A percentile compares a stretch with the other conserved stretches of the same genome.
phyloP scores from a whole-genome alignment of 1,284 basidiomycete genomes.

The Vanrija sp. region DNA sequence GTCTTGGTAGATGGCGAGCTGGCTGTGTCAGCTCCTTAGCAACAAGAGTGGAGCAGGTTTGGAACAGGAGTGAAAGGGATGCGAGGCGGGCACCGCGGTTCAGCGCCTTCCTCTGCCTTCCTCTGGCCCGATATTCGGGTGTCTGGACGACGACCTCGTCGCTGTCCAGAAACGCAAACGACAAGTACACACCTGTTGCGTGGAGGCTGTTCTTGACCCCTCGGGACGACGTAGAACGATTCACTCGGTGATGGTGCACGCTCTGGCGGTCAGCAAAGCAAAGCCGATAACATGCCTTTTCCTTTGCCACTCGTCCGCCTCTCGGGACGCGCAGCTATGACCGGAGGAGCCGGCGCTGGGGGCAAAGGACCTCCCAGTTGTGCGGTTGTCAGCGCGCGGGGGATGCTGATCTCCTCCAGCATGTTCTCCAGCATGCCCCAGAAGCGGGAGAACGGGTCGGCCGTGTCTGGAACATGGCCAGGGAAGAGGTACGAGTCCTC shows the following conservation, averaged over 20 bases:
- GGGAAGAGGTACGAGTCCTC: conserved; percentile 36
- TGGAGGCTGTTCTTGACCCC: not conserved
- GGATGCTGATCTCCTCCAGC: conserved; percentile 46
- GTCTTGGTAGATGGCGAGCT: conserved; percentile 35
- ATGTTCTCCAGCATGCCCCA: conserved; percentile 49
- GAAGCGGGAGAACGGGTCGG: conserved; percentile 48
- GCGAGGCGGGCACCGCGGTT: no score
- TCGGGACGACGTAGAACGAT: conserved; percentile 37
- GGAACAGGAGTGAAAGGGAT: no score
- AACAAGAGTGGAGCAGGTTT: no score
- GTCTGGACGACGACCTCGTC: not conserved
- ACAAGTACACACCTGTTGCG: no score
- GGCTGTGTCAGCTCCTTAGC: not conserved
- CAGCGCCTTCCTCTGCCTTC: no score
- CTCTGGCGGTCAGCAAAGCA: not conserved
- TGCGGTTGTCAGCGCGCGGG: conserved; percentile 28
- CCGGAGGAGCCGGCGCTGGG: not conserved
- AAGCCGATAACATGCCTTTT: no score
- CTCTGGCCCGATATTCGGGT: no score
- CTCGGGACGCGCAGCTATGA: not conserved
- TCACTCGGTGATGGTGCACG: conserved; percentile 24
- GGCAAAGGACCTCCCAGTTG: not conserved
- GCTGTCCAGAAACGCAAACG: no score
- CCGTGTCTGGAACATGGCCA: conserved; percentile 32
- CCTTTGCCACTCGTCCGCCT: no score